Conservation (phyloP, 2,329 filamentous ascomycete genomes). For the Proliferodiscus dingleyae region DNA sequence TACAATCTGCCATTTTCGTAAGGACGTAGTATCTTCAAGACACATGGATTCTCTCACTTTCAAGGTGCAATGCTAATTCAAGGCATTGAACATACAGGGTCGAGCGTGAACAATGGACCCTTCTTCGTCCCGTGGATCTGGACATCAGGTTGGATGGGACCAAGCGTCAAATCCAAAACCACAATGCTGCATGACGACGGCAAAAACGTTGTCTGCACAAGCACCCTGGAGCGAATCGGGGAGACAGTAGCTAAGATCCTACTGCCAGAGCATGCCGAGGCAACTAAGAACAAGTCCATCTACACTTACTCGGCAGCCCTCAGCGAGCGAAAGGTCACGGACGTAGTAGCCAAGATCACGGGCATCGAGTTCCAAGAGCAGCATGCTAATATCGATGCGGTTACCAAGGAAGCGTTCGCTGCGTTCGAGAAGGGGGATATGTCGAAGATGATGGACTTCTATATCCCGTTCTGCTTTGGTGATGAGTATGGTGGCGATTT, state of each 20-base stretch:
- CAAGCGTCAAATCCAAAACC: conserved; percentile 4
- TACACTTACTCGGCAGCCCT: conserved; percentile 13
- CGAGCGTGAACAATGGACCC: conserved; percentile 13
- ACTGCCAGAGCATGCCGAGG: conserved; percentile 15
- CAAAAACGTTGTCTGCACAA: conserved; percentile 9
- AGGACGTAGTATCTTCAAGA: no score
- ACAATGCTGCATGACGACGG: conserved; percentile 10
- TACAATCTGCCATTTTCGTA: no score
- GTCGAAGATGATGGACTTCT: conserved; percentile 18
- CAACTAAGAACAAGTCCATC: conserved; percentile 12
- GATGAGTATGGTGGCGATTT: conserved; percentile 32
- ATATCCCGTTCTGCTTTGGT: conserved; percentile 26
- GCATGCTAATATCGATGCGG: conserved; percentile 3
- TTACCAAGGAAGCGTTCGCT: conserved; percentile 10
- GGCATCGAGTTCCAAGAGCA: conserved; percentile 11
- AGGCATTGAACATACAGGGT: no score
- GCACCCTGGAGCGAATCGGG: conserved; percentile 12
- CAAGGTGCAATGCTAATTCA: no score
- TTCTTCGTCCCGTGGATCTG: conserved; percentile 7
- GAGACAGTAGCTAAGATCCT: conserved; percentile 12
- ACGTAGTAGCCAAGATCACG: conserved; percentile 6
- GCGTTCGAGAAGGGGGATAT: conserved; percentile 7
- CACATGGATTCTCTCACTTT: no score
- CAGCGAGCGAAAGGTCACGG: conserved; percentile 10
- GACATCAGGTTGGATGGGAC: conserved; percentile 12